Percentiles rank a stretch among this genome's conserved stretches.
These are phyloP conservation scores for Suillus placidus DNA, from an alignment of 768 basidiomycete genomes.

Conservation along the genomic window DNA sequence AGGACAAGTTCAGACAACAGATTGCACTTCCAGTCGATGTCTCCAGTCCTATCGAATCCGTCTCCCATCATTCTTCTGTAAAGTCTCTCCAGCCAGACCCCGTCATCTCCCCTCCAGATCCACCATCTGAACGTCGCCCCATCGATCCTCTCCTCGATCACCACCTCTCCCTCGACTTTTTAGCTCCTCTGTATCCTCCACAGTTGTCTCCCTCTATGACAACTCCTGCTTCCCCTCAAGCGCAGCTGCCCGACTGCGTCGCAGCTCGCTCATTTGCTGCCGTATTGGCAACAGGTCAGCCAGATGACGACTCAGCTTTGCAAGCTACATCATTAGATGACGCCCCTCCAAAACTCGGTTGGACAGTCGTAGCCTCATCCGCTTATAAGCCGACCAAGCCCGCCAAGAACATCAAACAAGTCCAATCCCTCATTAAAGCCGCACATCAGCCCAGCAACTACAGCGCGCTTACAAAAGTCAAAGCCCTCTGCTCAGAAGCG, in stretches of 20 bases:
- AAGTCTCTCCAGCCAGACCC: constrained; percentile 13
- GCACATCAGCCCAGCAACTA: constrained; percentile 48
- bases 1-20: constrained; percentile 25
- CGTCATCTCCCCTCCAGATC: constrained; percentile 8
- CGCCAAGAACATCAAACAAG: constrained; percentile 42
- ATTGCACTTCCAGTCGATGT: constrained; percentile 4
- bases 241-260: constrained; percentile 37
- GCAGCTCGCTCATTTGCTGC: constrained; percentile 38
- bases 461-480: constrained; percentile 43
- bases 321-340: constrained; percentile 29
- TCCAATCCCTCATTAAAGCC: constrained; percentile 45
- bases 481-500: constrained; percentile 48
- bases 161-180: constrained; percentile 20
- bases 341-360: constrained; percentile 18
- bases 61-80: constrained; percentile 9
- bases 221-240: constrained; percentile 37
- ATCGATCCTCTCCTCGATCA: constrained; percentile 16
- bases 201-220: constrained; percentile 28
- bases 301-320: constrained; percentile 27
- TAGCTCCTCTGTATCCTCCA: constrained; percentile 23
- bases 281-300: constrained; percentile 34
- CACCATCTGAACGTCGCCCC: constrained; percentile 13
- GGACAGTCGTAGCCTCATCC: constrained; percentile 26
- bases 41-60: constrained; percentile 13
- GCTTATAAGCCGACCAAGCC: constrained; percentile 23